Percentiles rank a stretch among this genome's conserved stretches.
Evolutionary conservation across 176 grass and related monocot genomes (phyloP).

Genomic region (Stipa capillata): DNA sequence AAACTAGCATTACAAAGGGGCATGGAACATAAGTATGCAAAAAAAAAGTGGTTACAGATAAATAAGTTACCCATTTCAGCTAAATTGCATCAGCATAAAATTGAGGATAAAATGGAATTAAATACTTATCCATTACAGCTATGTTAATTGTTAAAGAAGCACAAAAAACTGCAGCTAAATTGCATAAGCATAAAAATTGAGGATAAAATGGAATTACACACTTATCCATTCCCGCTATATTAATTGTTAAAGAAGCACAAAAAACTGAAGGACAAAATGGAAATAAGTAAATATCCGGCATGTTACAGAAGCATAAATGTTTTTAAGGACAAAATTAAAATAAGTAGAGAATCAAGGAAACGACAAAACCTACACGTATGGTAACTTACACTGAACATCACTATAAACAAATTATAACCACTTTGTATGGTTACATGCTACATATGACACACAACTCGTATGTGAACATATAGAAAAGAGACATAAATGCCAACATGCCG

Average conservation of each 20-base stretch:
- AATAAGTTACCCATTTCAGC: not conserved
- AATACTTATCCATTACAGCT: not conserved
- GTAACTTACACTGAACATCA: slow-evolving; percentile 5
- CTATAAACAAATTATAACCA: not conserved
- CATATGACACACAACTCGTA: not conserved
- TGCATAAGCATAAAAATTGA: not conserved
- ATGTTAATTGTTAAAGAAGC: not conserved
- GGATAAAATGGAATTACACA: not conserved
- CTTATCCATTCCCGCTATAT: not conserved
- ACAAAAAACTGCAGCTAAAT: not conserved
- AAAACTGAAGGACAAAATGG: not conserved
- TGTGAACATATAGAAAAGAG: not conserved
- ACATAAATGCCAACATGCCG: slow-evolving; percentile 28
- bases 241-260: not conserved
- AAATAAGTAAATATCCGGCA: no score
- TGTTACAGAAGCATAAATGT: not conserved
- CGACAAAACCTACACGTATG: not conserved
- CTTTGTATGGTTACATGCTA: slow-evolving; percentile 13
- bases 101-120: not conserved
- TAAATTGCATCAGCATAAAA: not conserved
- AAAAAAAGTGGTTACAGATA: not conserved
- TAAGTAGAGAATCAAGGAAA: slow-evolving; percentile 14
- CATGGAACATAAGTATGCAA: not conserved
- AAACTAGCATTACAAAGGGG: slow-evolving; percentile 14
- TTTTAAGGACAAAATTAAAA: not conserved